Percentiles rank a stretch among this genome's conserved stretches.
These are phyloP conservation scores for Blastocrithidia nonstop DNA, from an alignment of 208 protist genomes.

Conservation along the genomic window DNA sequence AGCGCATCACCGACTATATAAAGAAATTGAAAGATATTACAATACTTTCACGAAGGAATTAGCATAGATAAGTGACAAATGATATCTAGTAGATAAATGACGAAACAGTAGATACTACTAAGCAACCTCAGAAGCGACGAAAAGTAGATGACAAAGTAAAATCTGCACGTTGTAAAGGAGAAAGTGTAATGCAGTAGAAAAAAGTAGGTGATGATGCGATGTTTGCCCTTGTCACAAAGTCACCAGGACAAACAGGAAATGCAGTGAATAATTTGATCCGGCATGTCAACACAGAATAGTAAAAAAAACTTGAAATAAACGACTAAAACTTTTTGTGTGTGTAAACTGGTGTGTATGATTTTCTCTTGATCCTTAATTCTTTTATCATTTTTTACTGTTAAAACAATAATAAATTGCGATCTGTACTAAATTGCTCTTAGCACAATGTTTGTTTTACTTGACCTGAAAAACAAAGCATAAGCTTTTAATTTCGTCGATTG, in stretches of 20 bases:
- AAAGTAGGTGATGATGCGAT: constrained; percentile 24
- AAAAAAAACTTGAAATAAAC: background rate
- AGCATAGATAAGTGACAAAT: background rate
- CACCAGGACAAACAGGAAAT: constrained; percentile 14
- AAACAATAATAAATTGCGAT: too few species aligned
- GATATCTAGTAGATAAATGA: background rate
- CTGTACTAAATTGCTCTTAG: too few species aligned
- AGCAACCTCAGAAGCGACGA: constrained; percentile 1
- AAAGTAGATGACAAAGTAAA: background rate
- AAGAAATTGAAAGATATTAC: constrained; percentile 77
- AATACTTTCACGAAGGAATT: constrained; percentile 3
- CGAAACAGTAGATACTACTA: background rate
- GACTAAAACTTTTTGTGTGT: background rate
- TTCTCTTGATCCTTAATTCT: too few species aligned
- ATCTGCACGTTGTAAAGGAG: background rate
- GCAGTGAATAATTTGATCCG: constrained; percentile 16
- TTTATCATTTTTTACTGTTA: too few species aligned
- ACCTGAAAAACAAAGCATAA: too few species aligned
- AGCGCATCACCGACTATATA: constrained; percentile 76
- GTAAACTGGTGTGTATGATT: background rate
- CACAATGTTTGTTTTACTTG: too few species aligned
- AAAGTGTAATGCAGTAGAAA: background rate
- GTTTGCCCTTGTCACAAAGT: constrained; percentile 25
- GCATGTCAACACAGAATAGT: constrained; percentile 7
- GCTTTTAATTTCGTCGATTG: too few species aligned